Evolutionary conservation across 1,284 basidiomycete genomes (phyloP).

Genomic region (Grifola frondosa): DNA sequence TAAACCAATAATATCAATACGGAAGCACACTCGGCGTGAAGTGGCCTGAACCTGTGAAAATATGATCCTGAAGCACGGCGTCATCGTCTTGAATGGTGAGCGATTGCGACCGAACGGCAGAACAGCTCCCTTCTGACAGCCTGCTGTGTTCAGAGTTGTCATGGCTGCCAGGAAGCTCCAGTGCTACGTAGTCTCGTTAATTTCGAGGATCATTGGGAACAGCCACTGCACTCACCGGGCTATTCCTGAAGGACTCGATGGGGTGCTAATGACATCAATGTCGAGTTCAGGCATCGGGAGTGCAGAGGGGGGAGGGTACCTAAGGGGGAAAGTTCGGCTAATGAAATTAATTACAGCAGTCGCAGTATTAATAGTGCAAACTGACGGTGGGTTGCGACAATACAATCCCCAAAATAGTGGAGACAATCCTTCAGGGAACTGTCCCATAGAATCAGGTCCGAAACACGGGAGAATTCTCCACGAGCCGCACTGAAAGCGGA

Average conservation of each 20-base stretch:
- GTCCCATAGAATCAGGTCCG: not conserved
- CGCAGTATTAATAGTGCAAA: not conserved
- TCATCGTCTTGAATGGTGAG: too few species aligned
- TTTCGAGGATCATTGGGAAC: too few species aligned
- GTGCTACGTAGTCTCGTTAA: too few species aligned
- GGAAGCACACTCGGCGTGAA: too few species aligned
- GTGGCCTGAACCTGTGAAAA: too few species aligned
- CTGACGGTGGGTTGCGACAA: not conserved
- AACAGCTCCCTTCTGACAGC: too few species aligned
- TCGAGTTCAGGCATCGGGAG: slow-evolving; percentile 6
- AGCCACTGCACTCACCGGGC: slow-evolving; percentile 17
- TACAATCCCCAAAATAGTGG: not conserved
- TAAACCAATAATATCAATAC: too few species aligned
- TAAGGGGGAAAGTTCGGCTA: slow-evolving; percentile 11
- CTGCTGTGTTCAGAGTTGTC: too few species aligned
- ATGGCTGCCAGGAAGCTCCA: too few species aligned
- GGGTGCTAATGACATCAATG: not conserved
- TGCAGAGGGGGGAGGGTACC: slow-evolving; percentile 6
- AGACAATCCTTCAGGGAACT: not conserved
- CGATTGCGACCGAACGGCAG: too few species aligned
- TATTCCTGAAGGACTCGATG: slow-evolving; percentile 13
- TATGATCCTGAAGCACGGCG: too few species aligned
- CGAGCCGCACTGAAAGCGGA: slow-evolving; percentile 14
- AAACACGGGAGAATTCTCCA: not conserved
- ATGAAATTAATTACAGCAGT: too few species aligned